phyloP scores from a whole-genome alignment of 306 rosid species.

The Prunus padus region DNA sequence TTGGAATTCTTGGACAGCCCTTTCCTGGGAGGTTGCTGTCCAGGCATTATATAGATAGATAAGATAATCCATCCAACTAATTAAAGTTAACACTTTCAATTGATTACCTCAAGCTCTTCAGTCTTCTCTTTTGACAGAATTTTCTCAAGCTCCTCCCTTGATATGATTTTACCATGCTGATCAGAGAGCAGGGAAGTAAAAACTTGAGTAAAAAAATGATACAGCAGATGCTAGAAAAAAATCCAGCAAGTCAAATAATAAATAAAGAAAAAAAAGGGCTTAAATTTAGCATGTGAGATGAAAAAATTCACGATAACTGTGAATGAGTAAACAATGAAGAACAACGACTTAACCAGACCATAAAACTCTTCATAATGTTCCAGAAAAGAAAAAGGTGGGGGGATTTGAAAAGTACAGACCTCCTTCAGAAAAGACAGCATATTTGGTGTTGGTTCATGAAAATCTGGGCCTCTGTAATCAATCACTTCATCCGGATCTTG shows the following conservation, averaged over 20 bases:
- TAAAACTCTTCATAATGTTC: background rate
- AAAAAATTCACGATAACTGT: background rate
- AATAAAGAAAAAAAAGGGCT: background rate
- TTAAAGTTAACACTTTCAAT: conserved; percentile 14
- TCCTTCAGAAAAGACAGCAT: conserved; percentile 74
- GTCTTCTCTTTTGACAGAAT: conserved; percentile 66
- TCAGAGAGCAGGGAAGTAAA: conserved; percentile 34
- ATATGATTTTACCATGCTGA: conserved; percentile 85
- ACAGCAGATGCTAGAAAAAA: background rate
- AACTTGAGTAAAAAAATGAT: background rate
- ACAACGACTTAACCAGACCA: background rate
- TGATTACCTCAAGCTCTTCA: conserved; percentile 70
- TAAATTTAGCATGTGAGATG: background rate
- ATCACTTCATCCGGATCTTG: conserved; percentile 86
- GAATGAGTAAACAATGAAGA: background rate
- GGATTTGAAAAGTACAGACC: conserved; percentile 41
- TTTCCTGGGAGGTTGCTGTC: background rate
- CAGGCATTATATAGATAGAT: background rate
- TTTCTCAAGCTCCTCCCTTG: conserved; percentile 81
- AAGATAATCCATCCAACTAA: background rate
- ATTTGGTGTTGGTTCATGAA: conserved; percentile 92
- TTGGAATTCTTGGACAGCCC: background rate
- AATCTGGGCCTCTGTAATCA: conserved; percentile 89
- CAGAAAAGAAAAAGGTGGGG: background rate
- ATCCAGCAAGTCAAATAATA: background rate